A percentile compares a stretch with the other conserved stretches of the same genome.
phyloP scores from a whole-genome alignment of 768 basidiomycete species.

The Suillus placidus region DNA sequence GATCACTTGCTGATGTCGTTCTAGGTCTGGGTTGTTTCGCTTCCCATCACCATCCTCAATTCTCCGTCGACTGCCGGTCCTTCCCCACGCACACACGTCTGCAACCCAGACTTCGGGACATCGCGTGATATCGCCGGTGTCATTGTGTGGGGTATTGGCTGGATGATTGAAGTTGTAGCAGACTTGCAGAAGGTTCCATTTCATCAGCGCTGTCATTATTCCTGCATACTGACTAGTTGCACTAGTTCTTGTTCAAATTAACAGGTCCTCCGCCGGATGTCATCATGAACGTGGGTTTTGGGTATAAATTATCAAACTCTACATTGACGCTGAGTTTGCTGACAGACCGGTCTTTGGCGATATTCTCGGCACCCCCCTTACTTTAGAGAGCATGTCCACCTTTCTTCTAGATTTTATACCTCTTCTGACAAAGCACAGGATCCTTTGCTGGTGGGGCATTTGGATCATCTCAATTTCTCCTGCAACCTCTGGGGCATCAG shows the following conservation, averaged over 20 bases:
- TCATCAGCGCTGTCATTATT: too few species aligned
- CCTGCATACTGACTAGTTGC: conserved; percentile 8
- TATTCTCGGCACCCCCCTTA: conserved; percentile 72
- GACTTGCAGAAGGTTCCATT: conserved; percentile 58
- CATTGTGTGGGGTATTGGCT: conserved; percentile 61
- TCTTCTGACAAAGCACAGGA: conserved; percentile 35
- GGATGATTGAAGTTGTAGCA: conserved; percentile 55
- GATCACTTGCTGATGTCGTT: background rate
- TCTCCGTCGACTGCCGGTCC: conserved; percentile 62
- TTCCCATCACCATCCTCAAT: conserved; percentile 67
- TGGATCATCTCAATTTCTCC: conserved; percentile 65
- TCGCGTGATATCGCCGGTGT: conserved; percentile 65
- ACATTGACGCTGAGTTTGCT: too few species aligned
- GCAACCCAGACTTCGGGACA: conserved; percentile 62
- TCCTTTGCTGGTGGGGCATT: conserved; percentile 68
- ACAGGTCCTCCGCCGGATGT: conserved; percentile 50
- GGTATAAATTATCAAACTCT: background rate
- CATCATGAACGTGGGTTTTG: conserved; percentile 45
- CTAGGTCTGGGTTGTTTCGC: conserved; percentile 62
- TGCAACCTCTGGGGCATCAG: conserved; percentile 46
- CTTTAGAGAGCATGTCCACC: conserved; percentile 61
- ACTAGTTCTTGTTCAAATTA: conserved; percentile 55
- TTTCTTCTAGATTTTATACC: background rate
- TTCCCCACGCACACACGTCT: conserved; percentile 18
- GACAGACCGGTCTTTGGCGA: conserved; percentile 53